These are phyloP conservation scores for Phytopythium oedochilum DNA, from an alignment of 352 stramenopile species.

Conservation along the genomic window DNA sequence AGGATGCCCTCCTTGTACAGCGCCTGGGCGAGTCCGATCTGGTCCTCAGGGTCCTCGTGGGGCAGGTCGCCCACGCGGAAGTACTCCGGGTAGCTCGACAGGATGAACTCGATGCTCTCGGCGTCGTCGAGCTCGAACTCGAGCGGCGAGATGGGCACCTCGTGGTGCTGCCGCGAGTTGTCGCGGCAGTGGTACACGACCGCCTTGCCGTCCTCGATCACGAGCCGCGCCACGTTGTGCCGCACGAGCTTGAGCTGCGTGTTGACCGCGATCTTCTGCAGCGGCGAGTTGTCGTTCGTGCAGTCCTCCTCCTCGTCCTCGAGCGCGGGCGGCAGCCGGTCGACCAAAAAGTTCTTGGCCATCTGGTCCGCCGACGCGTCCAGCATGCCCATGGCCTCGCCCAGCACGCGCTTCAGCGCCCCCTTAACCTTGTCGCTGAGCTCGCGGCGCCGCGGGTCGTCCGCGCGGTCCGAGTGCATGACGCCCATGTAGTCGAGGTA, in stretches of 20 bases:
- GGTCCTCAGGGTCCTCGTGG: slow-evolving; percentile 66
- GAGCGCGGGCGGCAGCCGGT: slow-evolving; percentile 67
- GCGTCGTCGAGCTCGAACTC: slow-evolving; percentile 81
- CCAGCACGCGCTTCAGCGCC: slow-evolving; percentile 53
- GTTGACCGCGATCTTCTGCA: slow-evolving; percentile 81
- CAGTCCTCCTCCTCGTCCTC: slow-evolving; percentile 80
- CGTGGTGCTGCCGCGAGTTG: slow-evolving; percentile 74
- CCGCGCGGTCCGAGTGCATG: slow-evolving; percentile 70
- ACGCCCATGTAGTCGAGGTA: slow-evolving; percentile 89
- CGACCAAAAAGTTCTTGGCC: slow-evolving; percentile 75
- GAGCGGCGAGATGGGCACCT: slow-evolving; percentile 58
- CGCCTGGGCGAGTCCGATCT: slow-evolving; percentile 61
- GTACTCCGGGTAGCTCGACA: slow-evolving; percentile 69
- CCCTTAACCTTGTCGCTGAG: slow-evolving; percentile 55
- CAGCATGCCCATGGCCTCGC: slow-evolving; percentile 63
- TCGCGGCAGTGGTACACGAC: slow-evolving; percentile 79
- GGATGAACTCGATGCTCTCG: slow-evolving; percentile 75
- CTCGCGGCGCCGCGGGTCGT: slow-evolving; percentile 33
- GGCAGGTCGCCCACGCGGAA: slow-evolving; percentile 76
- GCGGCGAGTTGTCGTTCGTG: slow-evolving; percentile 63
- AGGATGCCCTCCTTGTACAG: slow-evolving; percentile 77
- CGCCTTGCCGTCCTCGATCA: slow-evolving; percentile 73
- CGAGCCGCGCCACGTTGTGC: slow-evolving; percentile 60
- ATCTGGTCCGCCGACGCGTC: slow-evolving; percentile 79
- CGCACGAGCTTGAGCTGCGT: slow-evolving; percentile 71